Conservation (phyloP, 1,284 basidiomycete species). For the Microbotryomycetes sp. region DNA sequence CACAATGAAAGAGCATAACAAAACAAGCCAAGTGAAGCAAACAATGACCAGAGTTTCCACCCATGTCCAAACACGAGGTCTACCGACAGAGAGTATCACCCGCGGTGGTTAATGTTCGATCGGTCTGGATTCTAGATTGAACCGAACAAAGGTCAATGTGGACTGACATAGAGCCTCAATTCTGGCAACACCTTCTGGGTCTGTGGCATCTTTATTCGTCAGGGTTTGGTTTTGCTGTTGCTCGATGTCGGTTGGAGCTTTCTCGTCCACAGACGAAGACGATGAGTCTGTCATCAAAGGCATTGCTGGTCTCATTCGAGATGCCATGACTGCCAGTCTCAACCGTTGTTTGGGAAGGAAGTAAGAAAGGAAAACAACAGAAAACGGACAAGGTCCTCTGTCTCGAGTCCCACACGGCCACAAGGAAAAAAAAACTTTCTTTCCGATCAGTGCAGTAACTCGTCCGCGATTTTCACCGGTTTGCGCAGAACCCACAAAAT, state of each 20-base stretch:
- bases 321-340: not conserved
- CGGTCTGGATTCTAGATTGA: not conserved
- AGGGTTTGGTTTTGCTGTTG: not conserved
- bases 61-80: not conserved
- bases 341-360: too few relatives aligned
- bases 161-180: not conserved
- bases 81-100: too few relatives aligned
- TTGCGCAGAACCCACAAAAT: too few relatives aligned
- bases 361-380: too few relatives aligned
- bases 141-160: not conserved
- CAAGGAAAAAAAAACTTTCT: too few relatives aligned
- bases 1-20: conserved; percentile 6
- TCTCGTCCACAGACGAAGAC: not conserved
- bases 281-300: not conserved
- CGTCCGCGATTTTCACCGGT: too few relatives aligned
- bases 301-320: not conserved
- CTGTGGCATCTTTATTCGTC: not conserved
- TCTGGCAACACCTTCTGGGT: not conserved
- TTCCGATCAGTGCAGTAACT: too few relatives aligned
- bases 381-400: too few relatives aligned
- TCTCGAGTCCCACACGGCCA: too few relatives aligned
- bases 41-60: not conserved
- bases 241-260: not conserved
- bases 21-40: not conserved
- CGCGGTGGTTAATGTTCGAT: too few relatives aligned